phyloP scores from a whole-genome alignment of 176 grass and related monocot species.

The Guadua angustifolia region DNA sequence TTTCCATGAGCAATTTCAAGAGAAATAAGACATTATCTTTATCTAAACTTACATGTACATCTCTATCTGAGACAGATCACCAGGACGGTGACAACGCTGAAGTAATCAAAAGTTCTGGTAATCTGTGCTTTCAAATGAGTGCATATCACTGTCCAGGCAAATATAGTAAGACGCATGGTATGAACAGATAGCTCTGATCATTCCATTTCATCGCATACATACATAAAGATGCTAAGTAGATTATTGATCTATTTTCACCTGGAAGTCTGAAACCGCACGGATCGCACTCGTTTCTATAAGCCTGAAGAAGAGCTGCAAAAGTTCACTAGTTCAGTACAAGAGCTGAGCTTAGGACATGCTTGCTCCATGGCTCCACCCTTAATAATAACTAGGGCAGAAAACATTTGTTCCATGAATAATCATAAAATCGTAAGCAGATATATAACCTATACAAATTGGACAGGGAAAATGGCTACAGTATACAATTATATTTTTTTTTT shows the following conservation, averaged over 20 bases:
- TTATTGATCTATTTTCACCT: background rate
- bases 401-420: background rate
- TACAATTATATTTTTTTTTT: no score
- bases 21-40: background rate
- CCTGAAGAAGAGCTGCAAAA: background rate
- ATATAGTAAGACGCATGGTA: background rate
- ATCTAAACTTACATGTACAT: background rate
- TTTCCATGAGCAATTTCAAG: background rate
- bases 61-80: background rate
- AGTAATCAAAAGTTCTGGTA: background rate
- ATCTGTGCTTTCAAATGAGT: constrained; percentile 31
- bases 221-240: background rate
- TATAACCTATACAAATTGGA: background rate
- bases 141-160: background rate
- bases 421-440: background rate
- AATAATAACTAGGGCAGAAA: background rate
- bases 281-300: background rate
- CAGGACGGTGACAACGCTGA: background rate
- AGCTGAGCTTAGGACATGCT: background rate
- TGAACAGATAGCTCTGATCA: background rate
- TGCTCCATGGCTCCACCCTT: background rate
- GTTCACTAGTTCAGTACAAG: background rate
- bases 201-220: background rate
- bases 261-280: background rate
- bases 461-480: background rate